Base-by-base conservation (phyloP, 192 early-diverging fungal genomes). In the Powellomyces hirtus region DNA sequence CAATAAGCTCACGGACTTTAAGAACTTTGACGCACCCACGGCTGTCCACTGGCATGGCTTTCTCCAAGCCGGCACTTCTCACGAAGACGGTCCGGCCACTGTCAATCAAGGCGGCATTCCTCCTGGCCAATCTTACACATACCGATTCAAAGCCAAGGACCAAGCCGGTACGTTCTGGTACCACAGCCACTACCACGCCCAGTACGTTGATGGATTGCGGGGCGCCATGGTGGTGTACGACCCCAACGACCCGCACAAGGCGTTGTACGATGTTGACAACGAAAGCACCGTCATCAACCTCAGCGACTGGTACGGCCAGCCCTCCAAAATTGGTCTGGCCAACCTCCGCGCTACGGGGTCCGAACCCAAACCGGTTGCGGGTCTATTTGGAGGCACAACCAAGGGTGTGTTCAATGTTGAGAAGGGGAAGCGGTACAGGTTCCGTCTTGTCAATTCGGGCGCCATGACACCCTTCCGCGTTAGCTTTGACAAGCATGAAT, bases 81-180 rank as follows among this genome's bases (percentile, higher is more conserved):
- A 27, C 22, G 38, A 38, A 30, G 59, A 60, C 20, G 59, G 59
- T 1, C 36, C 59, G 35, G 37, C 22, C 20, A 22, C 83, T 75
- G 84, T 89, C 38, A 90, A 90, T 30, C 86, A 94, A 72, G 90
- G 90, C 64, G 80, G 77, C 3, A 92, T 93, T 63, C 83, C 86
- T 16, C 68, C 80, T 0, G 86, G 86, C 10, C 58, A 66, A 22
- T 83, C 80, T 61, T 87, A 89, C 71, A 89, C 88, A 0, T 94
- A 94, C 70, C 80, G 76, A 5, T 86, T 89, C 62, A 77, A 74
- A 3, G 69, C 85, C 44, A 33, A 38, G 18, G 70, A 71, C 37
- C 92, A 95, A 64, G 80, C 81, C 18, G 94, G 94, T 42, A 93
- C 91, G 10, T 93, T 88, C 77, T 95, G 94, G 94, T 84, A 89